Percentiles rank a stretch among this genome's conserved stretches.
phyloP scores from a whole-genome alignment of 2,329 filamentous ascomycete genomes.

The Raffaelea arxii region DNA sequence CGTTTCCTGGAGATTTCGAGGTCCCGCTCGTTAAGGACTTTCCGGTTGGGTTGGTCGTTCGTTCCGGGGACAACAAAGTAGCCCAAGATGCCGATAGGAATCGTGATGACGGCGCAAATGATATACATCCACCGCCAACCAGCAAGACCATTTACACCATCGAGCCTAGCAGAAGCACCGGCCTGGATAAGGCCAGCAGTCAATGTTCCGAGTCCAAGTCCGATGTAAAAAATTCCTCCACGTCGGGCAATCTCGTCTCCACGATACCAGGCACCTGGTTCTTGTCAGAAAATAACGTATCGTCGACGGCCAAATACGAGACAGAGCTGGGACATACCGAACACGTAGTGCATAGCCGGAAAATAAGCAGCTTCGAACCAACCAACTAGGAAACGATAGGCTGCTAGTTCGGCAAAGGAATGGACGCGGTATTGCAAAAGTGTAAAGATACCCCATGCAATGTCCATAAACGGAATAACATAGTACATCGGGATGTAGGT shows the following conservation, averaged over 20 bases:
- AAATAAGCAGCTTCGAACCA: constrained; percentile 43
- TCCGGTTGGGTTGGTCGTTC: constrained; percentile 26
- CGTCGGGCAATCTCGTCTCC: constrained; percentile 51
- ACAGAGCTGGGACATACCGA: constrained; percentile 17
- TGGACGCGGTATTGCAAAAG: constrained; percentile 38
- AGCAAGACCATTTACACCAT: constrained; percentile 33
- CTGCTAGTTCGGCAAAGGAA: constrained; percentile 27
- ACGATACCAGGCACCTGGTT: constrained; percentile 46
- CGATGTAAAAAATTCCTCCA: constrained; percentile 50
- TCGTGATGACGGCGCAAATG: constrained; percentile 19
- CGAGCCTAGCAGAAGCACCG: constrained; percentile 23
- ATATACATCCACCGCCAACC: constrained; percentile 47
- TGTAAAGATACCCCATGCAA: constrained; percentile 11
- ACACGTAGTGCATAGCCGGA: constrained; percentile 38
- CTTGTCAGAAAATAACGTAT: too few species aligned
- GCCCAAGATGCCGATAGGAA: constrained; percentile 41
- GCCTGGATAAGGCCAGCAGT: constrained; percentile 31
- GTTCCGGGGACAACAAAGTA: constrained; percentile 38
- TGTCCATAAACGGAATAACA: constrained; percentile 20
- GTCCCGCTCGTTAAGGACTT: constrained; percentile 24
- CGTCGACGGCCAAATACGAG: too few species aligned
- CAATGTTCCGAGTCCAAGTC: constrained; percentile 37
- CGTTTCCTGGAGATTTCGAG: constrained; percentile 24
- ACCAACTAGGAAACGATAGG: constrained; percentile 43
- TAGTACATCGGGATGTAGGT: constrained; percentile 26